Conservation (phyloP, 441 rosid species). For the Populus hybrid region DNA sequence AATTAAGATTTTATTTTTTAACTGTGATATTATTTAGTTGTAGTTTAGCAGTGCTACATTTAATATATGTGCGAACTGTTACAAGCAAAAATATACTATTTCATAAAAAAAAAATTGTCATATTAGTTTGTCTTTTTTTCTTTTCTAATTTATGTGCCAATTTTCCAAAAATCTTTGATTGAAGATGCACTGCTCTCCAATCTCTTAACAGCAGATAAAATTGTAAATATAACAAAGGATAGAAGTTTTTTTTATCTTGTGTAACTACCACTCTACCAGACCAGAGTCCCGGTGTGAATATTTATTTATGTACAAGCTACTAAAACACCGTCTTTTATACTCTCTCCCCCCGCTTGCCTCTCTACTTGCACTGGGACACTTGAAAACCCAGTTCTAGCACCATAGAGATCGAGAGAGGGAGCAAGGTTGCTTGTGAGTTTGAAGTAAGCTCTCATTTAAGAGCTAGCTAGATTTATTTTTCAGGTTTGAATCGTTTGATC, state of each 20-base stretch:
- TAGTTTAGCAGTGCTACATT: too few relatives aligned
- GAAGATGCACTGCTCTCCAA: neutral
- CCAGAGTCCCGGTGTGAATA: neutral
- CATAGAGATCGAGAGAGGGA: neutral
- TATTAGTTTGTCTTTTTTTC: too few relatives aligned
- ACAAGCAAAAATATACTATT: too few relatives aligned
- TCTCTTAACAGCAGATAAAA: neutral
- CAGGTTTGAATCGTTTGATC: slow-evolving; percentile 18
- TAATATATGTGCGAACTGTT: too few relatives aligned
- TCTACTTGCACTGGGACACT: neutral
- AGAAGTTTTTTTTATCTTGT: too few relatives aligned
- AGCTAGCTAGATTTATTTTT: neutral
- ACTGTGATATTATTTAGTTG: too few relatives aligned
- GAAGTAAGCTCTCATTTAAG: neutral
- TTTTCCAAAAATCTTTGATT: neutral
- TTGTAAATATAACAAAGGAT: neutral
- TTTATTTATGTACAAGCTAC: neutral
- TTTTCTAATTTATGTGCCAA: too few relatives aligned
- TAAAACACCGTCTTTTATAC: neutral
- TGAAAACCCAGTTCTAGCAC: neutral
- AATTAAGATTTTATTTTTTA: too few relatives aligned
- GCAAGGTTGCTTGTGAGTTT: neutral
- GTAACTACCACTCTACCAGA: neutral
- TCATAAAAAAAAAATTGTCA: too few relatives aligned
- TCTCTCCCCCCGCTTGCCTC: neutral